These are phyloP conservation scores for Spencermartinsiella europaea DNA, from an alignment of 805 yeast genomes.

Conservation along the genomic window DNA sequence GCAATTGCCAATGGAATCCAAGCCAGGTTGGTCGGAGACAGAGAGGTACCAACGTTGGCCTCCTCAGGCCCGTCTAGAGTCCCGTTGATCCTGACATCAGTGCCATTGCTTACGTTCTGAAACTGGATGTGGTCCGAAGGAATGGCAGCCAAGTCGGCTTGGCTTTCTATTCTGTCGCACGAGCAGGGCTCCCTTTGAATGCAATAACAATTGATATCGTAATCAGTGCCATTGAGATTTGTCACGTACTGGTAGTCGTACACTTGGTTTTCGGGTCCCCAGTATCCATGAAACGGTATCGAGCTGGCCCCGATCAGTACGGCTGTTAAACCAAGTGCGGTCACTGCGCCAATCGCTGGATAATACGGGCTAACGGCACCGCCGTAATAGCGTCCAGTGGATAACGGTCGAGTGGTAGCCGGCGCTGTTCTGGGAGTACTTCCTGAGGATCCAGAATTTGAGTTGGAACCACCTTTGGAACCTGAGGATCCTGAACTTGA, in stretches of 20 bases:
- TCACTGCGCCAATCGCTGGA: conserved; percentile 6
- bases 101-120: conserved; percentile 6
- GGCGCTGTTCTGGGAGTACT: not conserved
- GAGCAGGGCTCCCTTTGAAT: conserved; percentile 18
- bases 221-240: conserved; percentile 20
- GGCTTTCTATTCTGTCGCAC: conserved; percentile 15
- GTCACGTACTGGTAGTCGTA: conserved; percentile 18
- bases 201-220: conserved; percentile 20
- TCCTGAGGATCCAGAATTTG: not conserved
- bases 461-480: not conserved
- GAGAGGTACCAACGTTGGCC: not conserved
- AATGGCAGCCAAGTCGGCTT: conserved; percentile 14
- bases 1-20: not conserved
- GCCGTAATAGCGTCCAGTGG: conserved; percentile 12
- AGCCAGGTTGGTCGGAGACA: not conserved
- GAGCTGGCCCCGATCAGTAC: conserved; percentile 1
- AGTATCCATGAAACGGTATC: conserved; percentile 8
- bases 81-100: conserved; percentile 16
- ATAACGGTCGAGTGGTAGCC: not conserved
- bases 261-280: conserved; percentile 11
- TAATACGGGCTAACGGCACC: conserved; percentile 12
- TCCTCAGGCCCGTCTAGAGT: conserved; percentile 14
- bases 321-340: conserved; percentile 6
- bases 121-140: conserved; percentile 10
- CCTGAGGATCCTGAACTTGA: not conserved